A percentile compares a stretch with the other conserved stretches of the same genome.
Conservation (phyloP, 2,329 filamentous ascomycete genomes). For the Rutstroemia sydowiana region DNA sequence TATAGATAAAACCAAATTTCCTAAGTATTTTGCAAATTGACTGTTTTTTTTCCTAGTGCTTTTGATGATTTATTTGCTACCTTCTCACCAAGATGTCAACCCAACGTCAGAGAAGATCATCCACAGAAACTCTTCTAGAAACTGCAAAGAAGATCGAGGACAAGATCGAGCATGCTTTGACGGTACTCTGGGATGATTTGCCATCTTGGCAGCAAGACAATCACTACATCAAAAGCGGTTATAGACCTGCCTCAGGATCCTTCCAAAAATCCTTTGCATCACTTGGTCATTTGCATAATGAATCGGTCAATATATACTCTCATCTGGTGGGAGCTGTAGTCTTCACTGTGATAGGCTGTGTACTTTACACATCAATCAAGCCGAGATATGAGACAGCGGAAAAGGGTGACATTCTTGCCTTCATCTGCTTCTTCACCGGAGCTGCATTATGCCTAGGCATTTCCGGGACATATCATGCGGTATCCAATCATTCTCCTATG, state of each 20-base stretch:
- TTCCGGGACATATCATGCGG: conserved; percentile 78
- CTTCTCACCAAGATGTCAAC: background rate
- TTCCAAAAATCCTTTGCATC: conserved; percentile 50
- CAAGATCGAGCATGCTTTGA: conserved; percentile 33
- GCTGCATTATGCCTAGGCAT: conserved; percentile 68
- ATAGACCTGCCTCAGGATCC: conserved; percentile 56
- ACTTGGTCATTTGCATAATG: conserved; percentile 55
- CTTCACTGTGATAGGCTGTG: conserved; percentile 43
- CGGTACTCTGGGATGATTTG: conserved; percentile 44
- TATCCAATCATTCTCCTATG: conserved; percentile 73
- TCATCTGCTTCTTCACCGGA: conserved; percentile 72
- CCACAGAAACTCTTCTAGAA: conserved; percentile 20
- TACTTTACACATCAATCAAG: conserved; percentile 50
- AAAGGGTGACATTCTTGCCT: conserved; percentile 58
- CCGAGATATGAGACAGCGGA: conserved; percentile 60
- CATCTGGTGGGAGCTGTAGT: conserved; percentile 60
- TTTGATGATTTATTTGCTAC: background rate
- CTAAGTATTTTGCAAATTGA: background rate
- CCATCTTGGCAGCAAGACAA: conserved; percentile 56
- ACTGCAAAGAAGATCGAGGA: conserved; percentile 21
- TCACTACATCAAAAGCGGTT: conserved; percentile 59
- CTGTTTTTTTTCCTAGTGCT: background rate
- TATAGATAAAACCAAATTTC: background rate
- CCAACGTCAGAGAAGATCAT: conserved; percentile 25
- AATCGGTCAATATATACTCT: conserved; percentile 63